A percentile compares a stretch with the other conserved stretches of the same genome.
phyloP scores from a whole-genome alignment of 192 early-diverging fungal genomes.

The Funneliformis mosseae region DNA sequence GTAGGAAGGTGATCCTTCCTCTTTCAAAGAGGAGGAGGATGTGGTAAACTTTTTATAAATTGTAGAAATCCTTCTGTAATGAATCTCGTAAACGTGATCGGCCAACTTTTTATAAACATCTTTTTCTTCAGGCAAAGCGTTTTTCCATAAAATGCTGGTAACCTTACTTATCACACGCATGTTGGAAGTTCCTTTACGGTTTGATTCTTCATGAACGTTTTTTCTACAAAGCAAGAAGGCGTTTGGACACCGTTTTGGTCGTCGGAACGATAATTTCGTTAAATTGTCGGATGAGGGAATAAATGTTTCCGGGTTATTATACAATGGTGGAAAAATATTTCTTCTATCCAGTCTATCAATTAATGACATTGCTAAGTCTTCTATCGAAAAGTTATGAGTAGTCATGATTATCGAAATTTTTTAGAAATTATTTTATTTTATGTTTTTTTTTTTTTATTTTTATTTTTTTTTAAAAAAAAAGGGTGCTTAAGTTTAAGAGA shows the following conservation, averaged over 20 bases:
- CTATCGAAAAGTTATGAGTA: background rate
- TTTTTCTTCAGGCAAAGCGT: slow-evolving; percentile 2
- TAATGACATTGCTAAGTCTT: background rate
- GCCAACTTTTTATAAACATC: slow-evolving; percentile 18
- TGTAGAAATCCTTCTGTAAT: background rate
- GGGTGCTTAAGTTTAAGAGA: no score
- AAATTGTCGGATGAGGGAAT: background rate
- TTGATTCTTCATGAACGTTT: slow-evolving; percentile 10
- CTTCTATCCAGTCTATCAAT: background rate
- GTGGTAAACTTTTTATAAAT: background rate
- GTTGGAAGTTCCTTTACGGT: background rate
- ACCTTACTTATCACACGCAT: slow-evolving; percentile 18
- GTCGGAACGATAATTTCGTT: background rate
- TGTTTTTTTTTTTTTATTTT: no score
- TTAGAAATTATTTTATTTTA: no score
- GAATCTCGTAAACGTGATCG: background rate
- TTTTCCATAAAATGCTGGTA: slow-evolving; percentile 1
- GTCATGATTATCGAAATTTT: no score
- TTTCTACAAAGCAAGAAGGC: slow-evolving; percentile 5
- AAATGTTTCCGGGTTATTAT: slow-evolving; percentile 2
- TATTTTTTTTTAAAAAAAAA: no score
- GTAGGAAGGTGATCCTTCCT: no score
- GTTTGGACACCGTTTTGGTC: background rate
- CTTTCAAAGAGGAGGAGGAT: background rate
- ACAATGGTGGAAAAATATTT: slow-evolving; percentile 4